Conservation (phyloP, 805 yeast genomes). For the Saccharomycopsis fodiens region DNA sequence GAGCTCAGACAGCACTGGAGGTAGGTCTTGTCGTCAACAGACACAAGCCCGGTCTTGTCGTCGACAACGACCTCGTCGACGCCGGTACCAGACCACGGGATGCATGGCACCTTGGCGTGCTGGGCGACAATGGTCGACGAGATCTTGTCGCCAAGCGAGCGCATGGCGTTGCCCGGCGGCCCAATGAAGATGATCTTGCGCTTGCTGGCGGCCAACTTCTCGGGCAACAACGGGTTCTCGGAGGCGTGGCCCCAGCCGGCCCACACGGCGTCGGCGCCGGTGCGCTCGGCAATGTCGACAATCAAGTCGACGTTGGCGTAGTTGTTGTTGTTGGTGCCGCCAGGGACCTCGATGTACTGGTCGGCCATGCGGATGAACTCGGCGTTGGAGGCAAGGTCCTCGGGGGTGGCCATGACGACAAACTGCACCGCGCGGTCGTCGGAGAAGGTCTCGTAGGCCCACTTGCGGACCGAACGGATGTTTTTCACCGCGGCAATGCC, state of each 20-base stretch:
- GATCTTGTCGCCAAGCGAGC: conserved; percentile 98
- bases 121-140: conserved; percentile 98
- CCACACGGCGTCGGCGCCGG: conserved; percentile 98
- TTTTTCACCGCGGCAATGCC: conserved; percentile 99
- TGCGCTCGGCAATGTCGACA: conserved; percentile 95
- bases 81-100: conserved; percentile 99
- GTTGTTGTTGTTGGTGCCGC: conserved; percentile 97
- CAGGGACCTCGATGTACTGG: conserved; percentile 96
- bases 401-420: conserved; percentile 99
- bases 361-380: conserved; percentile 99
- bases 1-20: conserved; percentile 79
- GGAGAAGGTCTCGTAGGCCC: conserved; percentile 99
- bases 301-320: conserved; percentile 97
- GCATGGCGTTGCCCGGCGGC: conserved; percentile 99
- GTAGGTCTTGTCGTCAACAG: conserved; percentile 79
- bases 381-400: conserved; percentile 92
- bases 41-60: conserved; percentile 64
- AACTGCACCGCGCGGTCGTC: conserved; percentile 89
- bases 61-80: conserved; percentile 76
- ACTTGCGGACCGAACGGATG: conserved; percentile 92
- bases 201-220: conserved; percentile 86
- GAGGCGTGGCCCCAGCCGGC: conserved; percentile 99
- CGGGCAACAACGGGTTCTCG: conserved; percentile 95
- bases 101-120: conserved; percentile 97
- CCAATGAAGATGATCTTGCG: conserved; percentile 91